phyloP scores from a whole-genome alignment of 495 filamentous ascomycete genomes.

The Penicillium riverlandense region DNA sequence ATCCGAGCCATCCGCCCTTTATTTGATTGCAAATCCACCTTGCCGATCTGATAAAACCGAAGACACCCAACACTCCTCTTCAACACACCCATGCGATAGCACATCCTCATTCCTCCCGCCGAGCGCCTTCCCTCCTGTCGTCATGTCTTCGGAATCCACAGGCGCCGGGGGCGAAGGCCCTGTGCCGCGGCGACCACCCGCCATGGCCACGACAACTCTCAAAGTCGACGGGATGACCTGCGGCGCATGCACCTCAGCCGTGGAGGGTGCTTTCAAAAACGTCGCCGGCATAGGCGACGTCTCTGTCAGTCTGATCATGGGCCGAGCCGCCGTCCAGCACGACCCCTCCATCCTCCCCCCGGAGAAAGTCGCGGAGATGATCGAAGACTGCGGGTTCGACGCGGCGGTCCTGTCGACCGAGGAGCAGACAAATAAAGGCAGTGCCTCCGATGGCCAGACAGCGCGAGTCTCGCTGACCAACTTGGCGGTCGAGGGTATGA shows the following conservation, averaged over 20 bases:
- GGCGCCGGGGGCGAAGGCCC: slow-evolving; percentile 10
- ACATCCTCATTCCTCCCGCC: slow-evolving; percentile 1
- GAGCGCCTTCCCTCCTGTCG: slow-evolving; percentile 6
- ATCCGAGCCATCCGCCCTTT: slow-evolving; percentile 20
- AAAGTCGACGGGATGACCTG: slow-evolving; percentile 93
- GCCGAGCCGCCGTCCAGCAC: slow-evolving; percentile 84
- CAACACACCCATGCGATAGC: slow-evolving; percentile 24
- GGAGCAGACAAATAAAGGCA: slow-evolving; percentile 20
- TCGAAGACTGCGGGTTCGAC: slow-evolving; percentile 93
- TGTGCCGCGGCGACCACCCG: slow-evolving; percentile 5
- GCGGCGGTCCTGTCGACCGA: slow-evolving; percentile 86
- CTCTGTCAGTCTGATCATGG: slow-evolving; percentile 87
- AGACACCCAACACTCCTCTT: slow-evolving; percentile 2
- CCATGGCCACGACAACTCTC: slow-evolving; percentile 85
- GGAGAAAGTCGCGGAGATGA: slow-evolving; percentile 69
- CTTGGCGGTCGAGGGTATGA: slow-evolving; percentile 92
- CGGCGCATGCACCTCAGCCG: slow-evolving; percentile 80
- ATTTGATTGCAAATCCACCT: slow-evolving; percentile 6
- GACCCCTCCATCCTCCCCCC: slow-evolving; percentile 68
- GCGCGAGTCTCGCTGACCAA: slow-evolving; percentile 59
- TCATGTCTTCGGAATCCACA: slow-evolving; percentile 14
- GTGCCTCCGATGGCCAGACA: slow-evolving; percentile 16
- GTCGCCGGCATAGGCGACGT: slow-evolving; percentile 75
- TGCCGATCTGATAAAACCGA: background rate
- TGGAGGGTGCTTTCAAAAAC: slow-evolving; percentile 76